Percentiles rank a stretch among this genome's conserved stretches.
Evolutionary conservation across 2,329 filamentous ascomycete genomes (phyloP).

Genomic region (Neofusicoccum sp.): DNA sequence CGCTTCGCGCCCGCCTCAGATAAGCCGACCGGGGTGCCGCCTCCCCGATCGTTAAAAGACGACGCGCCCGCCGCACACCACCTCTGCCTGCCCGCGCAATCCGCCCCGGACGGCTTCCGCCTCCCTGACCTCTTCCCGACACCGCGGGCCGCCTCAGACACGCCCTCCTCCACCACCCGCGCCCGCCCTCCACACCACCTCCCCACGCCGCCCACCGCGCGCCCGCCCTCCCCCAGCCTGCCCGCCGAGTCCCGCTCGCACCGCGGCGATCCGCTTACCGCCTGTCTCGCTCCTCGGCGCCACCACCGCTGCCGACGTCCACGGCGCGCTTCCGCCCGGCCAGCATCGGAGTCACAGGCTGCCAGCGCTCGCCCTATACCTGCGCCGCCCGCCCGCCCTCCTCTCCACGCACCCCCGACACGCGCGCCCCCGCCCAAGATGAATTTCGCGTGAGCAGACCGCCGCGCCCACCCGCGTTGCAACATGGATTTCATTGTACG

Average conservation of each 20-base stretch:
- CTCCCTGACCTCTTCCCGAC: not conserved
- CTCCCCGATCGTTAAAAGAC: not conserved
- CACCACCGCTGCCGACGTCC: slow-evolving; percentile 6
- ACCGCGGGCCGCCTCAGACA: not conserved
- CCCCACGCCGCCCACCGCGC: not conserved
- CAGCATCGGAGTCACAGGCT: slow-evolving; percentile 2
- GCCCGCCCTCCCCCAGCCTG: not conserved
- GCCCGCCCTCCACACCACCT: not conserved
- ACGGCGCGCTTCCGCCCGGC: slow-evolving; percentile 6
- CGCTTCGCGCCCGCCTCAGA: slow-evolving; percentile 9
- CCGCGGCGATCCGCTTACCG: slow-evolving; percentile 10
- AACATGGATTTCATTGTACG: slow-evolving; percentile 42
- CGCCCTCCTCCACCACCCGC: slow-evolving; percentile 3
- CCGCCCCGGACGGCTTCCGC: too few relatives aligned
- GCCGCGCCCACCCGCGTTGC: slow-evolving; percentile 8
- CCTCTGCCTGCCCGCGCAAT: not conserved
- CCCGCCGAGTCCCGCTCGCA: not conserved
- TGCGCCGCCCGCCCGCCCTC: not conserved
- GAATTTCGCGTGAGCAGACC: slow-evolving; percentile 15
- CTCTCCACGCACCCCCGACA: not conserved
- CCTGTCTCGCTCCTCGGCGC: slow-evolving; percentile 10
- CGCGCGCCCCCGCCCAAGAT: slow-evolving; percentile 10
- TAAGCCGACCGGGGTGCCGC: slow-evolving; percentile 8
- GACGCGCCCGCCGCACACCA: not conserved
- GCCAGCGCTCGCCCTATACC: not conserved